Evolutionary conservation across 1,284 basidiomycete species (phyloP), one percentile per base, ranked within the genome.

Genomic region (Lignosus rhinocerotis): DNA sequence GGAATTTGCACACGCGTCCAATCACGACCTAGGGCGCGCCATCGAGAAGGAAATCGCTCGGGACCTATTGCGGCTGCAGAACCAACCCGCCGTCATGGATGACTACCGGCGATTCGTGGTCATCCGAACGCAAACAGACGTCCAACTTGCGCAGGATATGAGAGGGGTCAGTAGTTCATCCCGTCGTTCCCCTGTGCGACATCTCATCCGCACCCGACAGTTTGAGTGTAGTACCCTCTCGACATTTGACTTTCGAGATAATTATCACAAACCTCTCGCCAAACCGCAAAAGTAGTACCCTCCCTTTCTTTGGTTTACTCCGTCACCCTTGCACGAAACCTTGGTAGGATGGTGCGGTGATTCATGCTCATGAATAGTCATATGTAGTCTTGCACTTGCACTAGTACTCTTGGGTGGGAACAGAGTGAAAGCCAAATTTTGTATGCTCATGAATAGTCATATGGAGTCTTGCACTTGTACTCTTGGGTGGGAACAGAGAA

Each of bases 101-200:
- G 64, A 76, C 30, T 84, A 86, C 64, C 79, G 88, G 21, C 79
- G 88, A 36, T 90, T 80, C 69, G 81, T 87, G 11, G 76, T 87
- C 1, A 70, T 90, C 51, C 75, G 70, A 60, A 76, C 76, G 19
- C 65, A 60, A 21, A 68, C 67, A 25, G 78, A 79, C 44, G 53
- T 51, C 8, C 51, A 53, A 32, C 65, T 73, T 48, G 56, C 68
- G 17, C 61, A 64, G 39, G 69, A 71, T 44, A 44, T 43, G 43
- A 67, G 69, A 57, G 75, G 73, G 36, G 79, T 78, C 60, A 55
- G 76, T 70, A 3, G 46, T 45, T 10, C 39, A n/a, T 21, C 17
- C 1, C 4, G 14, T 34, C 33, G 16, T 21, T 1, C 7, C 16
- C 38, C 34, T 25, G 11, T 34, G 17, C 2, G 47, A 32, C 31